Evolutionary conservation across 306 rosid genomes (phyloP).

Genomic region (cucumber (Cucumis sativus)): DNA sequence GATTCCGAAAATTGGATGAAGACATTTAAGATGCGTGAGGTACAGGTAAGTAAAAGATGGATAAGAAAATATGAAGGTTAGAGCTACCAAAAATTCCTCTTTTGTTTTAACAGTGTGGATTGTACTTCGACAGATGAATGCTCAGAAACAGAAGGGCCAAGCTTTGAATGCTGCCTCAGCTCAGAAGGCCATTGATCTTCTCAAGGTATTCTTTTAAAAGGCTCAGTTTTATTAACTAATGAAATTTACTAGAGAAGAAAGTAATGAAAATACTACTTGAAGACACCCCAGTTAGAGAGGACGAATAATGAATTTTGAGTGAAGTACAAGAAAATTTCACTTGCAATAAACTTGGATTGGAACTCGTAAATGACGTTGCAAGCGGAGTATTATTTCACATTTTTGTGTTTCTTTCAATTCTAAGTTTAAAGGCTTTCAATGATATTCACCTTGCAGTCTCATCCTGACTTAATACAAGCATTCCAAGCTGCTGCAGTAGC

Average conservation of each 20-base stretch:
- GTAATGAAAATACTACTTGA: background rate
- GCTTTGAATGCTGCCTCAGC: slow-evolving; percentile 70
- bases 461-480: slow-evolving; percentile 85
- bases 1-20: slow-evolving; percentile 97
- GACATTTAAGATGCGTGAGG: slow-evolving; percentile 89
- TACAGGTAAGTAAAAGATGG: slow-evolving; percentile 39
- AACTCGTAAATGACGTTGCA: background rate
- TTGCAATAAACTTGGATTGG: background rate
- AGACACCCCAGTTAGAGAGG: background rate
- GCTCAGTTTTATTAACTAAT: background rate
- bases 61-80: background rate
- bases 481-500: slow-evolving; percentile 83
- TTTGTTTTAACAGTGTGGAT: background rate
- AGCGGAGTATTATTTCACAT: background rate
- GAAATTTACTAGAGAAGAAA: background rate
- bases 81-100: background rate
- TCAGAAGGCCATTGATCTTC: slow-evolving; percentile 77
- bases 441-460: slow-evolving; percentile 32
- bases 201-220: slow-evolving; percentile 44
- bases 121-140: slow-evolving; percentile 47
- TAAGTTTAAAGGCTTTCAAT: background rate
- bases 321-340: background rate
- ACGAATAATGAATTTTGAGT: background rate
- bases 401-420: background rate
- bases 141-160: slow-evolving; percentile 97